Evolutionary conservation across 2,329 filamentous ascomycete species (phyloP), one percentile per base, ranked within the genome.

Genomic region (Aspergillus chevalieri): DNA sequence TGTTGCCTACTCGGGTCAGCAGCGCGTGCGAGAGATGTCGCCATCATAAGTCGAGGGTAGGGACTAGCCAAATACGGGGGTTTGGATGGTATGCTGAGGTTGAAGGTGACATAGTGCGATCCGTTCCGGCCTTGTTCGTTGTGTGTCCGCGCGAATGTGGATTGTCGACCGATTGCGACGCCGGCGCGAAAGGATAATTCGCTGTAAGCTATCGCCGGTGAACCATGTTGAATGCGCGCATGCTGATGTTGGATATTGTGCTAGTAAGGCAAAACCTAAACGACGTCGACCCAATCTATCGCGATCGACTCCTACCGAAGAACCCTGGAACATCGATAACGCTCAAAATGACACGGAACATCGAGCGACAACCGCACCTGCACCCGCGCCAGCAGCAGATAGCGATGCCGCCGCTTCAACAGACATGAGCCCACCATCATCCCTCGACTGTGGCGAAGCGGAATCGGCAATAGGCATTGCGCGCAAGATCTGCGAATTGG

Each of bases 391-490:
- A 24, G 4, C 24, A 1, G 43, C 10, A 19, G 34, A 33, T 26
- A n/a, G 47, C 30, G 42, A 21, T 6, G 10, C 9, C 39, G 21
- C 43, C 22, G 9, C 43, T 9, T 14, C 46, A 15, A 15, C 28
- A 34, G 47, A 47, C n/a, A n/a, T 21, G 19, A 42, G n/a, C 14
- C n/a, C 47, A 12, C 43, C 21, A 7, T 36, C 52, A 6, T 38
- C 54, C 14, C 30, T 57, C n/a, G 53, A 58, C 26, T 64, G 55
- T 7, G 57, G 56, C 6, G 64, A 67, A 52, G 61, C 61, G 3
- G 63, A 70, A 33, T 70, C 67, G 6, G 65, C 66, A 0, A 61
- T 69, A 52, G 65, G 63, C 7, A 67, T 70, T 33, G 62, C 66
- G 12, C 61, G 59, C 19, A 66, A 62, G 44, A 64, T 67, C 1